Conservation (phyloP, 2,329 filamentous ascomycete species). For the Leptosphaerulina australis region DNA sequence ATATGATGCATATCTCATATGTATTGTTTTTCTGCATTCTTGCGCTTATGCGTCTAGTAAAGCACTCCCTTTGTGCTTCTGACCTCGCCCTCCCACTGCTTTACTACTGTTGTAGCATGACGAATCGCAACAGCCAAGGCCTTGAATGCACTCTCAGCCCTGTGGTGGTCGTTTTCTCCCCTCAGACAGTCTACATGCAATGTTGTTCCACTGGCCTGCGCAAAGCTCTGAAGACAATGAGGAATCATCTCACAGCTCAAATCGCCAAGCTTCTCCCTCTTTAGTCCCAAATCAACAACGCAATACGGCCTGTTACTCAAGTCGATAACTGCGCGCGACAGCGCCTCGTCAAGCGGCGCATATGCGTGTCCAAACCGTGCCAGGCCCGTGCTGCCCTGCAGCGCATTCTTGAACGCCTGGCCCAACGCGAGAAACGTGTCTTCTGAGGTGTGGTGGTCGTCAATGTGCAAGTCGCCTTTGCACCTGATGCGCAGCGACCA, state of each 20-base stretch:
- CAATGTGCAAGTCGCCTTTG: constrained; percentile 91
- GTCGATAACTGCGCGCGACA: constrained; percentile 92
- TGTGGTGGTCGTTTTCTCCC: constrained; percentile 93
- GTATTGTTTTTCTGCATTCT: not conserved
- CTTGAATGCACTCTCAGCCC: constrained; percentile 97
- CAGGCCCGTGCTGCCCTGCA: constrained; percentile 79
- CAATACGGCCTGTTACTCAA: constrained; percentile 88
- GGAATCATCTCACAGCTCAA: constrained; percentile 93
- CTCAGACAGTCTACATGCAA: constrained; percentile 91
- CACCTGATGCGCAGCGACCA: constrained; percentile 87
- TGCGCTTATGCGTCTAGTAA: constrained; percentile 43
- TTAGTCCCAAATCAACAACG: constrained; percentile 82
- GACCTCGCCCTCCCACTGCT: constrained; percentile 86
- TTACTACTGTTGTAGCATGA: constrained; percentile 74
- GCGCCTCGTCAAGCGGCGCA: constrained; percentile 91
- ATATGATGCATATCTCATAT: not conserved
- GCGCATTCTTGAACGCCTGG: constrained; percentile 78
- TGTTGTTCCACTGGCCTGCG: constrained; percentile 87
- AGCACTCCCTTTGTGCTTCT: constrained; percentile 96
- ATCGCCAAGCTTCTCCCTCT: constrained; percentile 91
- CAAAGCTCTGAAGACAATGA: constrained; percentile 93
- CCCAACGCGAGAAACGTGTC: constrained; percentile 93
- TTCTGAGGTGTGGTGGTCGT: constrained; percentile 98
- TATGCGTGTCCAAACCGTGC: constrained; percentile 92
- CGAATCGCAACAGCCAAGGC: constrained; percentile 86